A percentile compares a stretch with the other conserved stretches of the same genome.
Conservation (phyloP, 169 alveolate genomes). For the Prorocentrum cordatum region DNA sequence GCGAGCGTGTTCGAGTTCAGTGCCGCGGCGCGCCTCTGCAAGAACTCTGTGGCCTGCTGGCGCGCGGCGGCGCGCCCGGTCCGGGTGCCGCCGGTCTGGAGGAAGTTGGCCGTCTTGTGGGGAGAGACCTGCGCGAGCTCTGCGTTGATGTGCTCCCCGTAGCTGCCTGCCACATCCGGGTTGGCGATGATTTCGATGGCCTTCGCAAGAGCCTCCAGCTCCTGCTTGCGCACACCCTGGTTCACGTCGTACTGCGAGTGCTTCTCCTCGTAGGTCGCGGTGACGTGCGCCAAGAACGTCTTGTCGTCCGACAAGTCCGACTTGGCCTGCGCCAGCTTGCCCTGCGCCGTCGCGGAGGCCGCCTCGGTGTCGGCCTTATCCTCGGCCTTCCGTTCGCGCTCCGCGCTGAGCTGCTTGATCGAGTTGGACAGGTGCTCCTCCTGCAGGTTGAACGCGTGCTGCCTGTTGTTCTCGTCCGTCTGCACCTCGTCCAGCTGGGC, state of each 20-base stretch:
- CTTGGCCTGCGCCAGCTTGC: background rate
- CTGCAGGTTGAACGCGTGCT: background rate
- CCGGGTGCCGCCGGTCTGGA: background rate
- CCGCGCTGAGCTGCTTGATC: background rate
- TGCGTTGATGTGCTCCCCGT: background rate
- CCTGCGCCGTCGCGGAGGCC: background rate
- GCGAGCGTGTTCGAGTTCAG: background rate
- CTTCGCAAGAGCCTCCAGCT: background rate
- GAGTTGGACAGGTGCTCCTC: background rate
- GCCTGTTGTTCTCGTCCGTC: background rate
- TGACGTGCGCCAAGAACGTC: background rate
- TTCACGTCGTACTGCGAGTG: background rate
- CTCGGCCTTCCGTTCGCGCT: background rate
- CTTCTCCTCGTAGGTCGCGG: background rate
- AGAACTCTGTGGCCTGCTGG: background rate
- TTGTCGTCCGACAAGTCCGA: background rate
- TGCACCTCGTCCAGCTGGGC: background rate
- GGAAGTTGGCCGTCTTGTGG: background rate
- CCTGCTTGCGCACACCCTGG: background rate
- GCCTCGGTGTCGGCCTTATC: background rate
- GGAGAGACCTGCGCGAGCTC: too few relatives aligned
- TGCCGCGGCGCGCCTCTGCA: background rate
- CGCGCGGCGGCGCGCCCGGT: background rate
- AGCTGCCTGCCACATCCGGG: background rate
- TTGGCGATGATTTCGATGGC: background rate